Evolutionary conservation across 2,329 filamentous ascomycete species (phyloP), one percentile per base, ranked within the genome.

Genomic region (Apiospora marii): DNA sequence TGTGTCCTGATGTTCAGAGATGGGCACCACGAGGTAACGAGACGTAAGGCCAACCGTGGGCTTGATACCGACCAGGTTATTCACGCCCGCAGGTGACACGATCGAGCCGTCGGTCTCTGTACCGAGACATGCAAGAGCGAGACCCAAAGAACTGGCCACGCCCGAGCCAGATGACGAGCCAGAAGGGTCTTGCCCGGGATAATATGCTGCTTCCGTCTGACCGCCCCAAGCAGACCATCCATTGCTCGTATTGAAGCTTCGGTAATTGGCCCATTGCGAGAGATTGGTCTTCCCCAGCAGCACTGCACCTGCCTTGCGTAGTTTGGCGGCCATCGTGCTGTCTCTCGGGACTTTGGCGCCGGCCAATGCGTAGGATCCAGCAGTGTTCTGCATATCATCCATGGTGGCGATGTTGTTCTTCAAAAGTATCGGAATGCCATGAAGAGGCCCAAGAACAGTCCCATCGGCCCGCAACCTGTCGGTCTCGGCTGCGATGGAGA

Each of bases 161-260:
- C 84, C 92, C 75, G 88, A 91, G 0, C 92, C 92, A 48, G 86
- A 88, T 0, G 88, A 91, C 70, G 88, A 90, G 3, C 91, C 91
- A 58, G 83, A 85, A 0, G 92, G 92, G 76, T 92, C 89, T 77
- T 92, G 89, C 1, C 86, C 82, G 1, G 87, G 87, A 75, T 87
- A 88, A 77, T 92, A 93, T 0, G 90, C 90, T 13, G 83, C 91
- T 46, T 86, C 85, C 0, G 87, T 87, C 78, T 93, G 91, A 0
- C 91, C 91, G 10, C 90, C 90, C 73, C 89, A 84, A 0, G 91
- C 88, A 67, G 87, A 90, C 91, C 91, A 93, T 6, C 92, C 92
- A 72, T 89, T 89, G 14, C 83, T 87, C 5, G 84, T 84, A 76
- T 91, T 92, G 13, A 78, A 78, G 4, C 87, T 89, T 13, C 92